Conservation (phyloP, 208 protist genomes). For the Crithidia expoeki region DNA sequence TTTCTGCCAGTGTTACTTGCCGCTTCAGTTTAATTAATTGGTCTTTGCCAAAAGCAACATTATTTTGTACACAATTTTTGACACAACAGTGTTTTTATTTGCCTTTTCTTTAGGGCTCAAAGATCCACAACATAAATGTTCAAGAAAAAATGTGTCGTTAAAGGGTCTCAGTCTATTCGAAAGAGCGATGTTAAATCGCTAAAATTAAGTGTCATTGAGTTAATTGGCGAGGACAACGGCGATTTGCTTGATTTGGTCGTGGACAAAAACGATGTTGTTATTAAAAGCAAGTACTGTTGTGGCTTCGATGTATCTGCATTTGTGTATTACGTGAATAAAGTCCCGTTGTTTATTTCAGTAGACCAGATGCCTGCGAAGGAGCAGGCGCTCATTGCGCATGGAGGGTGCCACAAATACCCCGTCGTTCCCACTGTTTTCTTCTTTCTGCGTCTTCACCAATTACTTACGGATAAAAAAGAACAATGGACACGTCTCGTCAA, state of each 20-base stretch:
- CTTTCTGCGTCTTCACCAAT: constrained; percentile 44
- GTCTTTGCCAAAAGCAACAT: no score
- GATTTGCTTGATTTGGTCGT: constrained; percentile 54
- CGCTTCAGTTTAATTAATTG: no score
- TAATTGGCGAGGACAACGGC: constrained; percentile 45
- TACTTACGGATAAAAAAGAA: constrained; percentile 27
- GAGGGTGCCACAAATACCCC: not conserved
- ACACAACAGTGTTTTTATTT: not conserved
- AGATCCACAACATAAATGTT: no score
- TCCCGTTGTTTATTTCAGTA: constrained; percentile 59
- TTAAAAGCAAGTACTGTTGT: constrained; percentile 48
- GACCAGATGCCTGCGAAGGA: constrained; percentile 44
- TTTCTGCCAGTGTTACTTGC: no score
- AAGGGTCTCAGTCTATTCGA: constrained; percentile 46
- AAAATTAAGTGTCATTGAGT: constrained; percentile 33
- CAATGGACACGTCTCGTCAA: constrained; percentile 23
- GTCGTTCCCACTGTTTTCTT: constrained; percentile 74
- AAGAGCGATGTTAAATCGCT: constrained; percentile 65
- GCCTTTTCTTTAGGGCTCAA: not conserved
- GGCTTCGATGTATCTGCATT: constrained; percentile 39
- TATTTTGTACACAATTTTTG: not conserved
- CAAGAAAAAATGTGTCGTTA: constrained; percentile 61
- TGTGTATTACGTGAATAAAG: constrained; percentile 57
- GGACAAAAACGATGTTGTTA: constrained; percentile 52
- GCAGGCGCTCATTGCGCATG: constrained; percentile 20